phyloP scores from a whole-genome alignment of 129 eudicot species.

The Lactuca sativa region DNA sequence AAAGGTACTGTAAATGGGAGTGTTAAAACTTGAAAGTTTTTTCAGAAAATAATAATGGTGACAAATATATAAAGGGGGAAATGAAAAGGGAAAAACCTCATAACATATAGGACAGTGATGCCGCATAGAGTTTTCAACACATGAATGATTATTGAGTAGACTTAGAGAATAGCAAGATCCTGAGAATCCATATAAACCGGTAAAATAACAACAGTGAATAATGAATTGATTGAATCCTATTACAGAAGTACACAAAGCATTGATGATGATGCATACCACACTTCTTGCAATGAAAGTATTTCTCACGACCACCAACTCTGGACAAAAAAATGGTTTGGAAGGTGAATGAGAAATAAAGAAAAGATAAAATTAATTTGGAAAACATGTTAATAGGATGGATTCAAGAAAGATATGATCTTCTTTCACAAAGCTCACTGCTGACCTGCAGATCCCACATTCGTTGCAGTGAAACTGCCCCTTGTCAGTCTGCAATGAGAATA shows the following conservation, averaged over 20 bases:
- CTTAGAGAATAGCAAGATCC: slow-evolving; percentile 82
- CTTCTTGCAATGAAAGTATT: slow-evolving; percentile 85
- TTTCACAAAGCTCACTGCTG: slow-evolving; percentile 31
- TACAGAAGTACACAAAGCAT: slow-evolving; percentile 3
- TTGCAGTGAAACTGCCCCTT: slow-evolving; percentile 90
- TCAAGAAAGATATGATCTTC: slow-evolving; percentile 2
- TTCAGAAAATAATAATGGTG: neutral
- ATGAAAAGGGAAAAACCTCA: slow-evolving; percentile 52
- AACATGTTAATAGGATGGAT: neutral
- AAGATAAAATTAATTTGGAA: neutral
- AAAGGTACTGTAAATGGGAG: slow-evolving; percentile 62
- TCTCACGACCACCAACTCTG: slow-evolving; percentile 91
- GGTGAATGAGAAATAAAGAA: slow-evolving; percentile 4
- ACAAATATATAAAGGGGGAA: neutral
- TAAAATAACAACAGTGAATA: neutral
- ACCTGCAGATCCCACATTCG: slow-evolving; percentile 99
- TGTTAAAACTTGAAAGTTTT: neutral
- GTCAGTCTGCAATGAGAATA: slow-evolving; percentile 47
- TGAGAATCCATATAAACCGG: slow-evolving; percentile 22
- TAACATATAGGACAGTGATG: slow-evolving; percentile 98
- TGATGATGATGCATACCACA: slow-evolving; percentile 61
- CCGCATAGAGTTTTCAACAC: slow-evolving; percentile 95
- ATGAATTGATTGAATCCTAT: neutral
- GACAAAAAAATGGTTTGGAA: slow-evolving; percentile 2
- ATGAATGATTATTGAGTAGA: slow-evolving; percentile 72